A percentile compares a stretch with the other conserved stretches of the same genome.
phyloP scores from a whole-genome alignment of 73 alveolate genomes.

The Paramecium tetraurelia region DNA sequence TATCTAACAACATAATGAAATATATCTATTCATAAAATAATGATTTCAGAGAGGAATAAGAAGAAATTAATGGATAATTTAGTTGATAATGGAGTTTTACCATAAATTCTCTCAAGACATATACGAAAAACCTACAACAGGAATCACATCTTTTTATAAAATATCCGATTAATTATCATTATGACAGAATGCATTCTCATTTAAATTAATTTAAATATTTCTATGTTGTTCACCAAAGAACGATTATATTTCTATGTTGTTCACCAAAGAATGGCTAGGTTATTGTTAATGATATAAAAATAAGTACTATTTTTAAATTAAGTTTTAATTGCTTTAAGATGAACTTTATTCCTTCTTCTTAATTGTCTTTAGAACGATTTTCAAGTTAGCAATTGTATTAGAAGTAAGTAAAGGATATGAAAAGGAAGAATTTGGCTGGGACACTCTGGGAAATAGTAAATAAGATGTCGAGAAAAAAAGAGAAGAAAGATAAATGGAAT shows the following conservation, averaged over 20 bases:
- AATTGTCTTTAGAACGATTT: neutral
- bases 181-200: neutral
- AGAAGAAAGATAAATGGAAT: neutral
- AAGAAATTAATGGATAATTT: too few species aligned
- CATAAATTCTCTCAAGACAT: too few species aligned
- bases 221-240: neutral
- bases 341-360: neutral
- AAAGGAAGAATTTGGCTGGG: neutral
- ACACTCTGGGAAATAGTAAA: neutral
- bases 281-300: neutral
- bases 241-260: neutral
- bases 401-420: neutral
- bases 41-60: neutral
- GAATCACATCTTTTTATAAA: too few species aligned
- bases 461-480: neutral
- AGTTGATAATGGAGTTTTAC: neutral
- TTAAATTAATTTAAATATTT: too few species aligned
- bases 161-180: too few species aligned
- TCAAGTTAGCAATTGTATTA: neutral
- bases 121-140: too few species aligned
- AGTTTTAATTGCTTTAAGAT: neutral
- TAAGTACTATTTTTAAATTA: neutral
- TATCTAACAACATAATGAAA: too few species aligned
- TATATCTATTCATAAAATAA: too few species aligned
- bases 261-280: neutral